Percentiles rank a stretch among this genome's conserved stretches.
These are phyloP conservation scores for Hericium rajendrae DNA, from an alignment of 768 basidiomycete species.

Conservation along the genomic window DNA sequence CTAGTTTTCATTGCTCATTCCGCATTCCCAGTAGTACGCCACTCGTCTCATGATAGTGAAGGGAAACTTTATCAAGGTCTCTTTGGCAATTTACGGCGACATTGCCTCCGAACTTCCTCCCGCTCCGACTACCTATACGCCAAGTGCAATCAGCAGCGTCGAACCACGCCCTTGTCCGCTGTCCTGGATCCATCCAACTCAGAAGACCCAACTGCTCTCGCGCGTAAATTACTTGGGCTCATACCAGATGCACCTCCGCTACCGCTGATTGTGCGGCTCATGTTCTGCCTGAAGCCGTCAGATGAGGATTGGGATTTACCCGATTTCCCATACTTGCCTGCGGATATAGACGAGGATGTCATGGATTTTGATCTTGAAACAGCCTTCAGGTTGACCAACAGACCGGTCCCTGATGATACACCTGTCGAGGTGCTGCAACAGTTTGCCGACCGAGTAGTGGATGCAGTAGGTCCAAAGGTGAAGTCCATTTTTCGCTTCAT, in stretches of 20 bases:
- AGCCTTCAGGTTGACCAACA: slow-evolving; percentile 41
- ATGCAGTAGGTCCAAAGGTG: slow-evolving; percentile 50
- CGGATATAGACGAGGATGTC: slow-evolving; percentile 45
- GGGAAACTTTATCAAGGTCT: slow-evolving; percentile 59
- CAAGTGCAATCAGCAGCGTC: slow-evolving; percentile 27
- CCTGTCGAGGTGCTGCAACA: slow-evolving; percentile 37
- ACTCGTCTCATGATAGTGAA: slow-evolving; percentile 76
- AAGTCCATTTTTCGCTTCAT: slow-evolving; percentile 7
- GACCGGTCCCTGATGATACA: slow-evolving; percentile 52
- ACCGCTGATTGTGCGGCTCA: slow-evolving; percentile 54
- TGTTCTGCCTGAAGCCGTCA: slow-evolving; percentile 72
- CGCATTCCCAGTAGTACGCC: slow-evolving; percentile 36
- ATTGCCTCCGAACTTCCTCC: slow-evolving; percentile 36
- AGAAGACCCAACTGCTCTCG: slow-evolving; percentile 50
- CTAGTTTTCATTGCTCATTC: slow-evolving; percentile 3
- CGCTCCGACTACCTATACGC: slow-evolving; percentile 31
- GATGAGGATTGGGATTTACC: slow-evolving; percentile 75
- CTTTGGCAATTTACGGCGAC: slow-evolving; percentile 53
- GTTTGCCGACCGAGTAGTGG: slow-evolving; percentile 49
- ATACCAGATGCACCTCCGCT: slow-evolving; percentile 57
- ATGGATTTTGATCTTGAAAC: slow-evolving; percentile 48
- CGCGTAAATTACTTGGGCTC: slow-evolving; percentile 49
- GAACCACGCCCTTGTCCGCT: slow-evolving; percentile 32
- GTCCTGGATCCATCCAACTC: slow-evolving; percentile 52
- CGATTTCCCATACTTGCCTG: slow-evolving; percentile 61